Percentiles rank a stretch among this genome's conserved stretches.
phyloP scores from a whole-genome alignment of 108 stramenopile genomes.

The Pseudonitzschia multiseries region DNA sequence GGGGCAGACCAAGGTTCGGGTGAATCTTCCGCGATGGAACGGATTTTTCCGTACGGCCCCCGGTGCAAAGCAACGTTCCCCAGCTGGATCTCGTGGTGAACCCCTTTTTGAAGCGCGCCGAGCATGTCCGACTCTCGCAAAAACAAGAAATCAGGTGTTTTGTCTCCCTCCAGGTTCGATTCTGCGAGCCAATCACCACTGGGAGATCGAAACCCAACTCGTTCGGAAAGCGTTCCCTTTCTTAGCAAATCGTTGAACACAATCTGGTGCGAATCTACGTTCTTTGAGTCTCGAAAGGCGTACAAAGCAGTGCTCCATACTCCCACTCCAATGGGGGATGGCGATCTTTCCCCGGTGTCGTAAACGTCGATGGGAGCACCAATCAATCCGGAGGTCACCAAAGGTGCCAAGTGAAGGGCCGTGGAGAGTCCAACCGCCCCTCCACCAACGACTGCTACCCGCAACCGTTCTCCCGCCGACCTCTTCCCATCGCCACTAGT shows the following conservation, averaged over 20 bases:
- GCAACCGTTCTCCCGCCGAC: slow-evolving; percentile 37
- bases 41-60: slow-evolving; percentile 25
- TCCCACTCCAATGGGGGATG: slow-evolving; percentile 69
- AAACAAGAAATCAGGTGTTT: slow-evolving; percentile 64
- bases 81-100: slow-evolving; percentile 53
- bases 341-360: slow-evolving; percentile 32
- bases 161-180: slow-evolving; percentile 50
- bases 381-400: slow-evolving; percentile 62
- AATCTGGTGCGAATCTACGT: slow-evolving; percentile 52
- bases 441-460: slow-evolving; percentile 81
- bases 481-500: background rate
- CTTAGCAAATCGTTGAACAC: slow-evolving; percentile 53
- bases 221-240: slow-evolving; percentile 48
- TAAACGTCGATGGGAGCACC: slow-evolving; percentile 78
- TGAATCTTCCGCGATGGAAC: slow-evolving; percentile 48
- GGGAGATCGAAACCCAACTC: slow-evolving; percentile 84
- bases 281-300: slow-evolving; percentile 51
- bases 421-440: slow-evolving; percentile 76
- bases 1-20: slow-evolving; percentile 55
- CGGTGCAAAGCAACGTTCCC: slow-evolving; percentile 65
- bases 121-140: slow-evolving; percentile 73
- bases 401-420: slow-evolving; percentile 79
- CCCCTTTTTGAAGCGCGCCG: slow-evolving; percentile 53
- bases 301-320: slow-evolving; percentile 82
- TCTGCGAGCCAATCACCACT: slow-evolving; percentile 77